These are phyloP conservation scores for Diplosphaera chodatii DNA, from an alignment of 139 green algal genomes.

Conservation along the genomic window DNA sequence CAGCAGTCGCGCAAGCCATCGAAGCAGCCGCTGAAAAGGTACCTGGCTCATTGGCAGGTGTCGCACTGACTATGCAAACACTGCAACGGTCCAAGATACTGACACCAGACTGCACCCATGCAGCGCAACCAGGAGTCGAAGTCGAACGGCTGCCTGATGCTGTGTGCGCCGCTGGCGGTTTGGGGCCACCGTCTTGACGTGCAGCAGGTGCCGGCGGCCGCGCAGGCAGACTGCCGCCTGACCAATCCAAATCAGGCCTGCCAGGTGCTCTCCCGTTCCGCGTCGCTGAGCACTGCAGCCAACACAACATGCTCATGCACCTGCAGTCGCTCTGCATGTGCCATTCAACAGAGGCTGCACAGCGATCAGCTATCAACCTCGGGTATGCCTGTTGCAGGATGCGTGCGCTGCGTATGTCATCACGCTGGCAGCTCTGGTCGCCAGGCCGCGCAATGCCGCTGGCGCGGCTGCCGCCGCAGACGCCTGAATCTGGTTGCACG, in stretches of 20 bases:
- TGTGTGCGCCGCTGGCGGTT: constrained; percentile 37
- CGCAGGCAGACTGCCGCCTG: constrained; percentile 18
- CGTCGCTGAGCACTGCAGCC: too few relatives aligned
- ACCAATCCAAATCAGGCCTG: constrained; percentile 26
- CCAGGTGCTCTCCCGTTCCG: too few relatives aligned
- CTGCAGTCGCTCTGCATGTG: too few relatives aligned
- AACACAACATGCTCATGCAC: too few relatives aligned
- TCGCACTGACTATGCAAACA: too few relatives aligned
- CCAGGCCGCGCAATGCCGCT: constrained; percentile 10
- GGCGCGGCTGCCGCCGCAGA: constrained; percentile 11
- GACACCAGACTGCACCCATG: not conserved
- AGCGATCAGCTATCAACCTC: too few relatives aligned
- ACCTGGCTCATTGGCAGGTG: too few relatives aligned
- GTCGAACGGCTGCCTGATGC: constrained; percentile 26
- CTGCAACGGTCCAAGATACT: too few relatives aligned
- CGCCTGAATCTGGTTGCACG: constrained; percentile 13
- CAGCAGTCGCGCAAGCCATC: too few relatives aligned
- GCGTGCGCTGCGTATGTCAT: constrained; percentile 33
- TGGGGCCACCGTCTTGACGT: constrained; percentile 23
- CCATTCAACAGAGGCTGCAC: too few relatives aligned
- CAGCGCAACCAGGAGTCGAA: constrained; percentile 15
- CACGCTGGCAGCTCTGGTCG: constrained; percentile 25
- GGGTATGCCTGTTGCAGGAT: constrained; percentile 21
- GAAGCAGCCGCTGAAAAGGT: too few relatives aligned
- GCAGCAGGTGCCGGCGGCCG: constrained; percentile 10